Conservation (phyloP, 1,139 yeast species). For the Pneumocystis wakefieldiae region DNA sequence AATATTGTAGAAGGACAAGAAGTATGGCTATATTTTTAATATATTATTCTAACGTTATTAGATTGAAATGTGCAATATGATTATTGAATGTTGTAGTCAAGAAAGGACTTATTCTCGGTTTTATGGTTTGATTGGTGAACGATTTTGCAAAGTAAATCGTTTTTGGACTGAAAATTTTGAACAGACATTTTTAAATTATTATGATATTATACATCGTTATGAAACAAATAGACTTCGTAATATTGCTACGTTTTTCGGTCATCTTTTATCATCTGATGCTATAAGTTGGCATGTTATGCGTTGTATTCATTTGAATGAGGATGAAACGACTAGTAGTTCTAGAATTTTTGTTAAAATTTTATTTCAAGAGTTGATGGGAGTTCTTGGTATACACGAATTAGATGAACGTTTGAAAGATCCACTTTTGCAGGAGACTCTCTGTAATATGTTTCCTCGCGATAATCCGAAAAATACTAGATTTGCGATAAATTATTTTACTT, state of each 20-base stretch:
- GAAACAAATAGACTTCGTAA: constrained; percentile 66
- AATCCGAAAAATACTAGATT: constrained; percentile 46
- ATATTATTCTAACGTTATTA: not conserved
- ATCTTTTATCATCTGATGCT: constrained; percentile 55
- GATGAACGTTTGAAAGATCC: constrained; percentile 34
- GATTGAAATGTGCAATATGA: constrained; percentile 48
- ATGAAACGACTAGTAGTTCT: constrained; percentile 60
- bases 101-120: constrained; percentile 78
- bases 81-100: constrained; percentile 71
- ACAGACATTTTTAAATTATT: constrained; percentile 41
- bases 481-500: constrained; percentile 81
- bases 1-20: constrained; percentile 21
- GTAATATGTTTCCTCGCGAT: constrained; percentile 30
- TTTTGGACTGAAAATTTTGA: constrained; percentile 47
- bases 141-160: constrained; percentile 36
- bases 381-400: constrained; percentile 46
- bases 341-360: constrained; percentile 71
- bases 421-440: constrained; percentile 23
- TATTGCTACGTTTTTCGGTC: constrained; percentile 78
- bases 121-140: constrained; percentile 66
- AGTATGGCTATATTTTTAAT: constrained; percentile 1
- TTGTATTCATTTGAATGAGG: constrained; percentile 47
- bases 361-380: constrained; percentile 68
- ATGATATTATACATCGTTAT: constrained; percentile 44
- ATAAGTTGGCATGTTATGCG: constrained; percentile 48